Base-by-base conservation (phyloP, 208 protist species). In the Acanthamoeba sp. region DNA sequence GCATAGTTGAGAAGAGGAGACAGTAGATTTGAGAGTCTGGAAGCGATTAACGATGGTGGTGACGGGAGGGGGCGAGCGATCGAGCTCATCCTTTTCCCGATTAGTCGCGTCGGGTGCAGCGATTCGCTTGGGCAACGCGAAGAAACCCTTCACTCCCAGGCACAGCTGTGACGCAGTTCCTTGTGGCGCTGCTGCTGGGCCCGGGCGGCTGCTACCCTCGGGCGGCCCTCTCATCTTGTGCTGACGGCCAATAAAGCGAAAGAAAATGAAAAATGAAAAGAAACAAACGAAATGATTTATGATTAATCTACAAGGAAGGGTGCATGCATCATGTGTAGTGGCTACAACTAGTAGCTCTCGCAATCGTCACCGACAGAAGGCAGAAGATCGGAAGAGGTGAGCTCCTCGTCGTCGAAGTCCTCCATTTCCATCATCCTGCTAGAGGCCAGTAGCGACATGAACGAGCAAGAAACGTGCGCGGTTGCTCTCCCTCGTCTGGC, bases 1-100 rank as follows among this genome's bases (percentile, higher is more conserved):
- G 42, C 89, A 93, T 20, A 93, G 89, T 18, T 80, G 69, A 34
- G 62, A 42, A 10, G 36, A 50, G 36, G 27, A 9, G 27, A 82
- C n/a, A n/a, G 32, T n/a, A 18, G 55, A 48, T 59, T 48, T 40
- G 27, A 93, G 89, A 20, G 89, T 42, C 89, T 93, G 89, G 38
- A 93, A 48, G n/a, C 89, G 89, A 59, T 93, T 73, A 20, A 45
- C 40, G n/a, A 80, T 93, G 89, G 29, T 73, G 38, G 62, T 80
- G 40, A 82, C 27, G 20, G 89, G 89, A 20, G 89, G 34, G 29
- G 89, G 89, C 27, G 66, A 55, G 40, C 62, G 40, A 32, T 93
- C 89, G 27, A 93, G 45, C 0, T 93, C 89, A 24, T 93, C 62
- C 20, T 40, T 45, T 18, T 93, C 89, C 34, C 89, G 34, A n/a